A percentile compares a stretch with the other conserved stretches of the same genome.
Evolutionary conservation across 2,329 filamentous ascomycete genomes (phyloP).

Genomic region (Neonectria hederae): DNA sequence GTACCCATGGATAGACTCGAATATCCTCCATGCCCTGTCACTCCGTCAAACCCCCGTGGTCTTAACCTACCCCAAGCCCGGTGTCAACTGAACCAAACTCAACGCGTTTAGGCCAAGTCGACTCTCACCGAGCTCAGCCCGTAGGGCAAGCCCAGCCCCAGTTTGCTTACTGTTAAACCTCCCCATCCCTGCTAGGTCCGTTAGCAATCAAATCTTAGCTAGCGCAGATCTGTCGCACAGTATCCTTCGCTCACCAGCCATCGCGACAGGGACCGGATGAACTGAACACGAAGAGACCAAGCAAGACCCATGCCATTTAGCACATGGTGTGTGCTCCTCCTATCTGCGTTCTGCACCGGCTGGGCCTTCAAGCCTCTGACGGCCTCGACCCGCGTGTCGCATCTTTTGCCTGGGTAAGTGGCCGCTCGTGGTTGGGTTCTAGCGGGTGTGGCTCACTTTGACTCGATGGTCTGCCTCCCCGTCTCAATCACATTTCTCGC

Average conservation of each 20-base stretch:
- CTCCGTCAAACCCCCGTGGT: slow-evolving; percentile 13
- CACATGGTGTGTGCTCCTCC: slow-evolving; percentile 38
- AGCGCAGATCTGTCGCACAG: slow-evolving; percentile 44
- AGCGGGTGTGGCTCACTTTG: slow-evolving; percentile 18
- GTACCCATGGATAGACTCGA: slow-evolving; percentile 10
- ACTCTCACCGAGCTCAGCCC: slow-evolving; percentile 22
- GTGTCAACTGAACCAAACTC: slow-evolving; percentile 28
- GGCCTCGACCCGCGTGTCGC: slow-evolving; percentile 41
- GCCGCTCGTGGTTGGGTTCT: slow-evolving; percentile 7
- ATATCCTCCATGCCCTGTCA: background rate
- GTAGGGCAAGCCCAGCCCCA: slow-evolving; percentile 20
- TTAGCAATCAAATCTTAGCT: slow-evolving; percentile 43
- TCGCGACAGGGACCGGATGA: slow-evolving; percentile 30
- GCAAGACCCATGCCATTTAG: slow-evolving; percentile 25
- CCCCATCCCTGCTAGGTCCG: slow-evolving; percentile 23
- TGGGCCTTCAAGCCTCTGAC: slow-evolving; percentile 18
- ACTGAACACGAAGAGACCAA: slow-evolving; percentile 40
- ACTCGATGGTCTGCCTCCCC: slow-evolving; percentile 17
- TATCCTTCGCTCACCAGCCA: slow-evolving; percentile 26
- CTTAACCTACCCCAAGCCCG: slow-evolving; percentile 21
- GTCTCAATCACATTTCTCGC: slow-evolving; percentile 7
- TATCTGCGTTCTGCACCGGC: slow-evolving; percentile 34
- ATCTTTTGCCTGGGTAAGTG: slow-evolving; percentile 39
- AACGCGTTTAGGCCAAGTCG: slow-evolving; percentile 23
- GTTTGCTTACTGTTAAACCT: slow-evolving; percentile 29